Evolutionary conservation across 2,329 filamentous ascomycete genomes (phyloP).

Genomic region (Cladosporium oxysporum): DNA sequence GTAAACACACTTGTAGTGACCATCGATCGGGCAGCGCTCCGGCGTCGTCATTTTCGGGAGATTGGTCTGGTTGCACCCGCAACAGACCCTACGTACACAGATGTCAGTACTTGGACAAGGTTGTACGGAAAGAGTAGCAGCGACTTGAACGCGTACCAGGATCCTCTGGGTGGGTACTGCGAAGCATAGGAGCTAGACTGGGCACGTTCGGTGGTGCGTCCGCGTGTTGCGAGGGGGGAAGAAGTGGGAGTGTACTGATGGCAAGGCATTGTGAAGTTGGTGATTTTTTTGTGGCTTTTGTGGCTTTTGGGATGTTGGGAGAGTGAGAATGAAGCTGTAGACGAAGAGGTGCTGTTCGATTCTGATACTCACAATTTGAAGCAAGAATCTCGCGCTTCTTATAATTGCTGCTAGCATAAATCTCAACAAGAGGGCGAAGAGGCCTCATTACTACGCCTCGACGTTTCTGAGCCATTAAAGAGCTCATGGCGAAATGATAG

Average conservation of each 20-base stretch:
- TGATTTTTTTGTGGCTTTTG: too few relatives aligned
- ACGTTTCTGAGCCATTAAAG: background rate
- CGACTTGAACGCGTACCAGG: background rate
- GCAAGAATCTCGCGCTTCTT: too few relatives aligned
- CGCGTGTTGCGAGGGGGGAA: background rate
- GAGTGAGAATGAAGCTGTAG: too few relatives aligned
- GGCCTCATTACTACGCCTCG: background rate
- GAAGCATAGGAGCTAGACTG: background rate
- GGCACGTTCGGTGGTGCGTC: background rate
- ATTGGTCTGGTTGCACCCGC: constrained; percentile 3
- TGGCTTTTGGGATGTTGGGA: too few relatives aligned
- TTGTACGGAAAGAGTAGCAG: too few relatives aligned
- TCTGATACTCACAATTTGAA: too few relatives aligned
- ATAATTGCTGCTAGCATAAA: too few relatives aligned
- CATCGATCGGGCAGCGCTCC: background rate
- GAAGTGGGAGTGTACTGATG: too few relatives aligned
- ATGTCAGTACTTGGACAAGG: too few relatives aligned
- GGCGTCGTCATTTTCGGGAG: background rate
- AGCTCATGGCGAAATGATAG: background rate
- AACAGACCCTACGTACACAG: background rate
- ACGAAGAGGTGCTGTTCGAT: too few relatives aligned
- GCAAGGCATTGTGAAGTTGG: too few relatives aligned
- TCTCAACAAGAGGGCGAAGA: background rate
- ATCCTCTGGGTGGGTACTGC: background rate
- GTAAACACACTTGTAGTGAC: background rate